Base-by-base conservation (phyloP, 495 filamentous ascomycete species). In the Neurospora cerealis region DNA sequence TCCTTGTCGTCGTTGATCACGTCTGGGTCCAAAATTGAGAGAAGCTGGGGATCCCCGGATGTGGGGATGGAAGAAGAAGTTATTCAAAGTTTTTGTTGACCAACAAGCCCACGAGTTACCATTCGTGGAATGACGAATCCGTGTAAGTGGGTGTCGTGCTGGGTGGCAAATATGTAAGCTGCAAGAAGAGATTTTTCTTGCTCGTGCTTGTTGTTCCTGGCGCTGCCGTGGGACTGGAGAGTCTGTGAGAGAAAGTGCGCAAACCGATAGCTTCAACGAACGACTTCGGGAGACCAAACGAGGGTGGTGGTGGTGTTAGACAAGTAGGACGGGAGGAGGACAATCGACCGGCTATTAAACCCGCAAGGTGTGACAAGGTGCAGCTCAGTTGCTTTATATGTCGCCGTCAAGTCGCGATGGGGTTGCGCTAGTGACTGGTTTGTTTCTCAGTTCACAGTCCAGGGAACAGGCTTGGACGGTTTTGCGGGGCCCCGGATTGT, bases 91-190 rank as follows among this genome's bases (percentile, higher is more conserved):
- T 38, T 54, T 42, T 34, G 71, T 10, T 73, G 75, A 54, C 36
- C 40, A 39, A 66, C 73, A 70, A 44, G 70, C 71, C n/a, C 34
- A 73, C 69, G 40, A 71, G 46, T 46, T 69, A 69, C 69, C 38
- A 69, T 69, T 72, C 71, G 69, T 71, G 73, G 74, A 70, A 70
- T 39, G 71, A 54, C 69, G 39, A 66, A 54, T 69, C 54, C 54
- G 28, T 66, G 6, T 19, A 66, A 73, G 19, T 54, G 70, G 60
- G 46, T 74, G 71, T 75, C 37, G 62, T 72, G 73, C 54, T 28
- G 54, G 78, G 80, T 80, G 80, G 80, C 80, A 73, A 81, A 81
- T 79, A 75, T 77, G 76, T 77, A 73, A 73, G 70, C 77, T 78
- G 78, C 77, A 78, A 70, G 72, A 74, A 79, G 79, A 76, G 73